Evolutionary conservation across 257 asterid species (phyloP).

Genomic region (Lithospermum erythrorhizon): DNA sequence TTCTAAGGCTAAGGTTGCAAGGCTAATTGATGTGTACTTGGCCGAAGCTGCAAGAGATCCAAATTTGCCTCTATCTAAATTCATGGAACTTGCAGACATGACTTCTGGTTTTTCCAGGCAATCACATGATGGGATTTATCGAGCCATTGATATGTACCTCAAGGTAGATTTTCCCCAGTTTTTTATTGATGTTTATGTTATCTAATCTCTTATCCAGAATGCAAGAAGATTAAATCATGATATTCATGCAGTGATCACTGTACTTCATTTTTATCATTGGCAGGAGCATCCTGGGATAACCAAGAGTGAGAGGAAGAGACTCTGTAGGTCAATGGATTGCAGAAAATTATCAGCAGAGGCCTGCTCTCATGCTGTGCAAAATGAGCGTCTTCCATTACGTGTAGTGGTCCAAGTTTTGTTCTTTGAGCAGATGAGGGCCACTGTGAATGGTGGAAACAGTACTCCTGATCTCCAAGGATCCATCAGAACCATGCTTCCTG

Average conservation of each 20-base stretch:
- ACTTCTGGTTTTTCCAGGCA: conserved; percentile 53
- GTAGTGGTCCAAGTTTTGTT: conserved; percentile 71
- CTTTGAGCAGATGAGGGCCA: conserved; percentile 62
- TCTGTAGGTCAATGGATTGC: conserved; percentile 71
- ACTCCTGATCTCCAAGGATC: conserved; percentile 38
- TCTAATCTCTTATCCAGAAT: not conserved
- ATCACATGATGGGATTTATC: conserved; percentile 70
- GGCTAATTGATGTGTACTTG: conserved; percentile 62
- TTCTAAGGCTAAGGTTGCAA: conserved; percentile 59
- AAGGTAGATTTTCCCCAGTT: conserved; percentile 34
- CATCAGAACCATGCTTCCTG: conserved; percentile 32
- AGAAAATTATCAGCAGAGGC: conserved; percentile 66
- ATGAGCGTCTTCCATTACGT: conserved; percentile 71
- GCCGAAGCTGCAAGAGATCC: conserved; percentile 72
- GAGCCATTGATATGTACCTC: conserved; percentile 71
- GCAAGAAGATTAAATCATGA: not conserved
- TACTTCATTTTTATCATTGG: conserved; percentile 2
- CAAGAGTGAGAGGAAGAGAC: conserved; percentile 60
- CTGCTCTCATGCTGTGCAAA: conserved; percentile 70
- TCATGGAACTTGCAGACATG: conserved; percentile 49
- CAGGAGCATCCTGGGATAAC: conserved; percentile 69
- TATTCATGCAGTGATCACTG: not conserved
- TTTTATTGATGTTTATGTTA: not conserved
- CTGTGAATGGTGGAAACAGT: conserved; percentile 34
- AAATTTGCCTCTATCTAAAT: conserved; percentile 34